Base-by-base conservation (phyloP, 352 stramenopile species). In the Phytophthora macrochlamydospora region DNA sequence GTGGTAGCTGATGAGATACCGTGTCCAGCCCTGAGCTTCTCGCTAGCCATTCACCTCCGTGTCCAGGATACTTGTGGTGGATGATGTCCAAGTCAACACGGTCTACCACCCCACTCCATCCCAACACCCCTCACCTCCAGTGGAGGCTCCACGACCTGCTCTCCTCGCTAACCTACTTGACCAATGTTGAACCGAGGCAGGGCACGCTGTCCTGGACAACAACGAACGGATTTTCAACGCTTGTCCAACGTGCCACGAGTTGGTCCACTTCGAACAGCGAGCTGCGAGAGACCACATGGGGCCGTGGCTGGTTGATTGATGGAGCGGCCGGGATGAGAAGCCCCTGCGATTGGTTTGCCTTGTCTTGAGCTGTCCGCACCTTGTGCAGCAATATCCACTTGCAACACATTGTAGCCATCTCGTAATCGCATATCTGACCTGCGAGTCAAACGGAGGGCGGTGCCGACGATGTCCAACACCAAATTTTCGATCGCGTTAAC, bases 261-360 rank as follows among this genome's bases (percentile, higher is more conserved):
- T 40, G 35, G 6, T 40, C 35, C 35, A 40, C 35, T 18, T 67
- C 56, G 51, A 62, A 62, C 51, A 62, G 45, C 18, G 50, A 24
- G 18, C 18, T 44, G 55, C 14, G 6, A 12, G 11, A 43, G 45
- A 56, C 50, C 62, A 65, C 42, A 40, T 69, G 62, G 40, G n/a
- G 31, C 24, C 5, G 63, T 31, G 18, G 35, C 18, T 49, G 50
- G 30, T 66, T 37, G 57, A 67, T 67, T 62, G 40, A 71, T 57
- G 33, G 43, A 62, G 45, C 51, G 24, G 28, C 50, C 50, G 56
- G 13, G 56, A 71, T 71, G 63, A 55, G 62, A 14, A 61, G 14
- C 29, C 13, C 43, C 14, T 49, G 18, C 18, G 18, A 24, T 24
- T 24, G 18, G 18, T 24, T 24, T 24, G 18, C 18, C 18, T 24